phyloP scores from a whole-genome alignment of 108 stramenopile genomes.

The Skeletonema menzelii region DNA sequence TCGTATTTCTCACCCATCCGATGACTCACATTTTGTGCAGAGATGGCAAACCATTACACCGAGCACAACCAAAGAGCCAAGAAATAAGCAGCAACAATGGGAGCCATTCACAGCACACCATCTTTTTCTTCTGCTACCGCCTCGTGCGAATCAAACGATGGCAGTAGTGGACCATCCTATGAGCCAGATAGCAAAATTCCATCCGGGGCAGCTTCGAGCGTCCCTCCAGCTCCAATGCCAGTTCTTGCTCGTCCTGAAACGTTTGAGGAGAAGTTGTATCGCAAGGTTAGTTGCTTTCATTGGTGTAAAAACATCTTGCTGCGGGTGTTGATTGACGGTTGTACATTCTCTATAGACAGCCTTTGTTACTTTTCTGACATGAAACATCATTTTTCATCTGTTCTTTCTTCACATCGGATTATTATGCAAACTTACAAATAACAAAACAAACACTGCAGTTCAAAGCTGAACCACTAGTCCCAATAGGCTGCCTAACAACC shows the following conservation, averaged over 20 bases:
- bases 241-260: conserved; percentile 50
- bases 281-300: conserved; percentile 54
- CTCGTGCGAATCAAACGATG: neutral
- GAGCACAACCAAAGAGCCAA: too few species aligned
- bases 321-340: neutral
- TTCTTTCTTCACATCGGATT: neutral
- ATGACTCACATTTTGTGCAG: neutral
- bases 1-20: too few species aligned
- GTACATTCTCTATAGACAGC: too few species aligned
- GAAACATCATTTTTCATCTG: neutral
- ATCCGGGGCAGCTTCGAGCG: neutral
- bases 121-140: neutral
- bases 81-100: conserved; percentile 12
- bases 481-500: conserved; percentile 82
- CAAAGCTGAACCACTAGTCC: conserved; percentile 78
- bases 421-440: neutral
- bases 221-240: conserved; percentile 35
- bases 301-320: neutral
- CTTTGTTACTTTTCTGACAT: neutral
- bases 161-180: neutral
- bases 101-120: conserved; percentile 29
- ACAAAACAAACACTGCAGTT: conserved; percentile 51
- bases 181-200: conserved; percentile 3
- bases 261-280: conserved; percentile 76
- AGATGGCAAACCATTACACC: too few species aligned